Conservation (phyloP, 352 stramenopile species). For the Phytophthora uliginosa region DNA sequence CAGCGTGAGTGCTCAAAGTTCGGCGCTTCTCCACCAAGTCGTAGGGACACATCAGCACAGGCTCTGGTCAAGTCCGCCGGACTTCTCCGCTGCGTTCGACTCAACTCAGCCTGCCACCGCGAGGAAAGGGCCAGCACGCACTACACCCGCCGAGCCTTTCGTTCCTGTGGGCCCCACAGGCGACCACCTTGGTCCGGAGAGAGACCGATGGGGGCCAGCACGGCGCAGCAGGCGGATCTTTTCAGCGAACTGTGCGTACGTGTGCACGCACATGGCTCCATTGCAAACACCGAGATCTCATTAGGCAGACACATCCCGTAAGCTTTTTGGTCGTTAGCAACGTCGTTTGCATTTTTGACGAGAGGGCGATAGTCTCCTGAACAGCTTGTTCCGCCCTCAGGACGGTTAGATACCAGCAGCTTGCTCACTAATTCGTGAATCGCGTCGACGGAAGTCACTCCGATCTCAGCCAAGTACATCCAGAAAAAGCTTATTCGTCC, state of each 20-base stretch:
- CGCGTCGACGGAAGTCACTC: not conserved
- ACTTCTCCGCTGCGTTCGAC: slow-evolving; percentile 31
- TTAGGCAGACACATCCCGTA: not conserved
- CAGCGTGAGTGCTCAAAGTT: slow-evolving; percentile 40
- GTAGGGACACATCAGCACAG: slow-evolving; percentile 12
- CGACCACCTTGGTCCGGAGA: slow-evolving; percentile 4
- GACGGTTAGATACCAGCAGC: not conserved
- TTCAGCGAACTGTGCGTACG: slow-evolving; percentile 5
- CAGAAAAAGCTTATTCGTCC: slow-evolving; percentile 14
- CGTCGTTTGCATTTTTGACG: not conserved
- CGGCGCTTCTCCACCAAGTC: slow-evolving; percentile 15
- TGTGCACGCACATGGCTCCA: slow-evolving; percentile 3
- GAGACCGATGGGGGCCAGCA: slow-evolving; percentile 4
- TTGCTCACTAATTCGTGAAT: not conserved
- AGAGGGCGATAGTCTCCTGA: not conserved
- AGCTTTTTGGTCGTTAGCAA: slow-evolving; percentile 4
- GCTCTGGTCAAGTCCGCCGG: slow-evolving; percentile 38
- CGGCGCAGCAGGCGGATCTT: not conserved
- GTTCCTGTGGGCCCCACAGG: not conserved
- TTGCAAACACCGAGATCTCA: slow-evolving; percentile 4
- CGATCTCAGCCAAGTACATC: not conserved
- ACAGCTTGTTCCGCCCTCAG: not conserved
- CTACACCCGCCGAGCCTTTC: slow-evolving; percentile 19
- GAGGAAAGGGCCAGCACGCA: slow-evolving; percentile 22
- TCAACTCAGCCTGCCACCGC: slow-evolving; percentile 37